phyloP scores from a whole-genome alignment of 371 early-diverging fungal genomes.

The Entomophthora muscae region DNA sequence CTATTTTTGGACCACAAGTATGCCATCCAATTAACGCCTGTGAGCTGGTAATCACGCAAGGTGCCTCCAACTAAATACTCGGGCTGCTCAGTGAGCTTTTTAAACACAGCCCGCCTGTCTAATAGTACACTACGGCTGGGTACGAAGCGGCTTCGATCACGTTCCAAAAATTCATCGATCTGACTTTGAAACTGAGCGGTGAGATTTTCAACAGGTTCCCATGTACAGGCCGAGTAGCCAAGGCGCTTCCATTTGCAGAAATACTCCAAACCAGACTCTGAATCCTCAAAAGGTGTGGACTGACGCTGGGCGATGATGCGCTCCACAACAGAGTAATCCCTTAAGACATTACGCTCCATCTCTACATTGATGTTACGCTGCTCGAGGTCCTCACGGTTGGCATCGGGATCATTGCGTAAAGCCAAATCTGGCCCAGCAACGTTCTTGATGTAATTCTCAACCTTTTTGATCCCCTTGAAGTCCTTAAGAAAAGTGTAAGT shows the following conservation, averaged over 20 bases:
- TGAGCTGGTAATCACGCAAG: conserved; percentile 92
- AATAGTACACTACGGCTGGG: conserved; percentile 39
- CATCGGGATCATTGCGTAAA: conserved; percentile 43
- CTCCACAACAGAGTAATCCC: conserved; percentile 74
- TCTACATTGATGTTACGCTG: conserved; percentile 64
- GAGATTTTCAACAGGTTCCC: conserved; percentile 57
- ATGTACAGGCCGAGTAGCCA: conserved; percentile 76
- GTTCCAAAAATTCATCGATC: conserved; percentile 71
- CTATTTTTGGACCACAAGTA: conserved; percentile 88
- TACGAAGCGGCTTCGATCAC: conserved; percentile 45
- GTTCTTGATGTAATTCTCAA: conserved; percentile 70
- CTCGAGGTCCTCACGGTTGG: conserved; percentile 72
- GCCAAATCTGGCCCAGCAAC: conserved; percentile 36
- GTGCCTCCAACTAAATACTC: conserved; percentile 70
- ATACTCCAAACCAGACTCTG: conserved; percentile 37
- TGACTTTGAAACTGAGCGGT: conserved; percentile 41
- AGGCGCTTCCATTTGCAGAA: conserved; percentile 83
- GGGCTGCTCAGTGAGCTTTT: conserved; percentile 59
- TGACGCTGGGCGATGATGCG: conserved; percentile 61
- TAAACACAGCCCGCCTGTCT: conserved; percentile 51
- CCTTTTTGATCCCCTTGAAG: conserved; percentile 73
- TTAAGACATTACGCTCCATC: conserved; percentile 58
- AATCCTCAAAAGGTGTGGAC: conserved; percentile 14
- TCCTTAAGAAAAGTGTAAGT: conserved; percentile 32
- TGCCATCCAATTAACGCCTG: conserved; percentile 98